Evolutionary conservation across 2,329 filamentous ascomycete species (phyloP).

Genomic region (Pseudogymnoascus pannorum): DNA sequence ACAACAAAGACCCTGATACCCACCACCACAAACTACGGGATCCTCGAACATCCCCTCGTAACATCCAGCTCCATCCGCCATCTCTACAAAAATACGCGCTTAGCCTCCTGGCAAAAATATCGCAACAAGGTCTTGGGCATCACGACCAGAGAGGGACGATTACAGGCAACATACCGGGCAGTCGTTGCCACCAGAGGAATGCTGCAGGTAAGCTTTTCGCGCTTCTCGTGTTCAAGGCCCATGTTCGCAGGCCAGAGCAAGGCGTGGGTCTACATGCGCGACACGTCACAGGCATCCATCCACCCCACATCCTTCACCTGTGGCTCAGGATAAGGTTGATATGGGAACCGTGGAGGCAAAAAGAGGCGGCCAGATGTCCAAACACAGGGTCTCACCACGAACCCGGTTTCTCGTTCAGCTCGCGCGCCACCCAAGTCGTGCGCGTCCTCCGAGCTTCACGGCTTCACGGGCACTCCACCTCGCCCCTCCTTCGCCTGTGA

Average conservation of each 20-base stretch:
- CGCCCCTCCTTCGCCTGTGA: background rate
- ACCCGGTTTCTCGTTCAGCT: background rate
- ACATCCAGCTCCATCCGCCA: background rate
- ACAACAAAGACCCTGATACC: background rate
- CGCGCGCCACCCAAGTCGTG: background rate
- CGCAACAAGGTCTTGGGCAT: background rate
- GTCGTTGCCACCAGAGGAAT: slow-evolving; percentile 22
- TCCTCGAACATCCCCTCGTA: background rate
- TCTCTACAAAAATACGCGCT: background rate
- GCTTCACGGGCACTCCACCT: background rate
- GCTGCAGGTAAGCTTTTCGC: slow-evolving; percentile 28
- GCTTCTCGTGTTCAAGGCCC: slow-evolving; percentile 10
- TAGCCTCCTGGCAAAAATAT: background rate
- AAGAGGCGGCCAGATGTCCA: background rate
- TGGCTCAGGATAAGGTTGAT: background rate
- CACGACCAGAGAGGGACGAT: background rate
- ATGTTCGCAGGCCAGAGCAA: background rate
- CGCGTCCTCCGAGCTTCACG: background rate
- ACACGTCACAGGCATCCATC: slow-evolving; percentile 1
- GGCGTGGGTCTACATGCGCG: background rate
- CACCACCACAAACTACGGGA: background rate
- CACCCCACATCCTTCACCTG: background rate
- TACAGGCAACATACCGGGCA: background rate
- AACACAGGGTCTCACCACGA: background rate
- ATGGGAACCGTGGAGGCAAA: background rate